phyloP scores from a whole-genome alignment of 768 basidiomycete genomes.

The Mycena pura region DNA sequence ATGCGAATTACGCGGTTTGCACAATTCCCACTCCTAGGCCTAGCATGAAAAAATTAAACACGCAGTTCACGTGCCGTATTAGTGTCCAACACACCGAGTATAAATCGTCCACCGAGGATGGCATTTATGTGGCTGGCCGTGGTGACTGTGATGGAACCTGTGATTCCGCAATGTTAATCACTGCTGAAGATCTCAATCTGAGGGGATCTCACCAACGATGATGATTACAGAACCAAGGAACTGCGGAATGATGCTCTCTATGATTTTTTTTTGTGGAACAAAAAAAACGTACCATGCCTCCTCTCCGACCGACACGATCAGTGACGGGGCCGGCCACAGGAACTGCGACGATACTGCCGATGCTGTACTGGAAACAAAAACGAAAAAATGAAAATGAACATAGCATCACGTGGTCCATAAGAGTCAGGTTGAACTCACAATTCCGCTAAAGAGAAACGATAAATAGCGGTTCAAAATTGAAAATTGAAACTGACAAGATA shows the following conservation, averaged over 20 bases:
- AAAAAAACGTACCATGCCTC: slow-evolving; percentile 20
- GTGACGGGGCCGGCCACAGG: slow-evolving; percentile 24
- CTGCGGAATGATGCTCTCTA: neutral
- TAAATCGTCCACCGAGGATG: slow-evolving; percentile 21
- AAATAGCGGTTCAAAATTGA: neutral
- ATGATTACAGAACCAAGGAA: slow-evolving; percentile 21
- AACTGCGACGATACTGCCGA: slow-evolving; percentile 24
- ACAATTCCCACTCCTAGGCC: slow-evolving; percentile 26
- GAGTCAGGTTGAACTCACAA: slow-evolving; percentile 11
- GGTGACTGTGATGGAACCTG: slow-evolving; percentile 17
- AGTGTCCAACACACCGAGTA: slow-evolving; percentile 12
- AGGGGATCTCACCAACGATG: slow-evolving; percentile 11
- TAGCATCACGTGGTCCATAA: neutral
- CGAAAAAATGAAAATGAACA: too few relatives aligned
- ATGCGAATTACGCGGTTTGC: slow-evolving; percentile 14
- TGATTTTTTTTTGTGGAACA: neutral
- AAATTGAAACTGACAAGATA: slow-evolving; percentile 18
- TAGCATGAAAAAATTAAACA: neutral
- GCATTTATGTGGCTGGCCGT: slow-evolving; percentile 17
- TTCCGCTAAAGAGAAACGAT: slow-evolving; percentile 13
- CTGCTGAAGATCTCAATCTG: neutral
- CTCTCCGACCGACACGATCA: slow-evolving; percentile 20
- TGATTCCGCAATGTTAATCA: neutral
- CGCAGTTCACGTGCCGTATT: neutral
- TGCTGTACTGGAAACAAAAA: slow-evolving; percentile 11